phyloP scores from a whole-genome alignment of 306 rosid genomes.

The Aeschynomene evenia region DNA sequence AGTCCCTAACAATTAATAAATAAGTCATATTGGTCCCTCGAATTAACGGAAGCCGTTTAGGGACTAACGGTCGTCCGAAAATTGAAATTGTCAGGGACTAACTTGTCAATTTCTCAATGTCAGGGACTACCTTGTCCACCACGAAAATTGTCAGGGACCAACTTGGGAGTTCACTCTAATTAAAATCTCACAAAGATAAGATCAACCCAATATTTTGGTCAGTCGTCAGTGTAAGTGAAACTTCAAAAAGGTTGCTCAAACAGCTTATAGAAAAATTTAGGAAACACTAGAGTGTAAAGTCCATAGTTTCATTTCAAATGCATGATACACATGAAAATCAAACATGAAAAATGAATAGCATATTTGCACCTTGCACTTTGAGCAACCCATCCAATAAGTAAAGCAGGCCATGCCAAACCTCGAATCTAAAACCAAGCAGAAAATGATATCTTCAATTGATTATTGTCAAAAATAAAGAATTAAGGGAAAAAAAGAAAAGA shows the following conservation, averaged over 20 bases:
- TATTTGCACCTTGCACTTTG: slow-evolving; percentile 64
- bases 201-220: neutral
- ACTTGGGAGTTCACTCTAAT: too few relatives aligned
- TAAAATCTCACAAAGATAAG: neutral
- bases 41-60: too few relatives aligned
- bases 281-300: slow-evolving; percentile 16
- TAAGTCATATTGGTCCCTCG: too few relatives aligned
- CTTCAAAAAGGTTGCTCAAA: slow-evolving; percentile 17
- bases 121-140: too few relatives aligned
- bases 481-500: neutral
- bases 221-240: slow-evolving; percentile 9
- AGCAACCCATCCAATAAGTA: slow-evolving; percentile 69
- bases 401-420: slow-evolving; percentile 74
- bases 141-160: too few relatives aligned
- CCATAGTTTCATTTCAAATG: slow-evolving; percentile 7
- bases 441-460: slow-evolving; percentile 13
- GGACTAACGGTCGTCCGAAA: too few relatives aligned
- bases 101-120: too few relatives aligned
- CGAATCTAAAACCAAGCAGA: slow-evolving; percentile 47
- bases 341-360: slow-evolving; percentile 25
- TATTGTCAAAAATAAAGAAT: neutral
- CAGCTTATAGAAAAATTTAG: neutral
- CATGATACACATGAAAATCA: slow-evolving; percentile 13
- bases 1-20: too few relatives aligned
- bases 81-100: too few relatives aligned